Evolutionary conservation across 805 yeast species (phyloP).

Genomic region (Jamesozyma rosinii): DNA sequence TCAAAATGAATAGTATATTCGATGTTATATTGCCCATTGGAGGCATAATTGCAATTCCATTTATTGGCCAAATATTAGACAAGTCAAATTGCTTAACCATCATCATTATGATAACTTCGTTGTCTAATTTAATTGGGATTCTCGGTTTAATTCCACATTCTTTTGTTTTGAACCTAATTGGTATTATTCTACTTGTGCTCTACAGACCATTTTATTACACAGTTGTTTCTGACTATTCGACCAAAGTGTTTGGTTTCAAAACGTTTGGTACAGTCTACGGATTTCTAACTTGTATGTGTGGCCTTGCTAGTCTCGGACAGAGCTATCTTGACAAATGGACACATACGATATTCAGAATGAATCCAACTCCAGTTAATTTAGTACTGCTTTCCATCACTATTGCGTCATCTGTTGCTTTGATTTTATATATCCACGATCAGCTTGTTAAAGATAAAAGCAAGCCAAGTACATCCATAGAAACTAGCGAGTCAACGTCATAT

Average conservation of each 20-base stretch:
- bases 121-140: slow-evolving; percentile 59
- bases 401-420: slow-evolving; percentile 17
- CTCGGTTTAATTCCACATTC: slow-evolving; percentile 51
- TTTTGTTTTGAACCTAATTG: slow-evolving; percentile 46
- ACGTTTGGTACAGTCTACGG: slow-evolving; percentile 93
- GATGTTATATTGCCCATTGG: slow-evolving; percentile 85
- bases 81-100: slow-evolving; percentile 55
- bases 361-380: slow-evolving; percentile 72
- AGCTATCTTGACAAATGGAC: slow-evolving; percentile 61
- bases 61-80: slow-evolving; percentile 74
- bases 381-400: slow-evolving; percentile 46
- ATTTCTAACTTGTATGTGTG: slow-evolving; percentile 70
- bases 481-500: background rate
- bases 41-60: slow-evolving; percentile 78
- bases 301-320: slow-evolving; percentile 68
- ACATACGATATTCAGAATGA: slow-evolving; percentile 54
- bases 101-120: slow-evolving; percentile 40
- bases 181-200: slow-evolving; percentile 63
- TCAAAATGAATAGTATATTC: slow-evolving; percentile 58
- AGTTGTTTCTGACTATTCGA: slow-evolving; percentile 82
- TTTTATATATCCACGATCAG: slow-evolving; percentile 3
- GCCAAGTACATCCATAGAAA: background rate
- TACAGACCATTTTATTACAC: slow-evolving; percentile 92
- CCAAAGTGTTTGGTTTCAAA: slow-evolving; percentile 86
- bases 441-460: background rate